A percentile compares a stretch with the other conserved stretches of the same genome.
phyloP scores from a whole-genome alignment of 1,139 yeast genomes.

The Kurtzmaniella quercitrusa region DNA sequence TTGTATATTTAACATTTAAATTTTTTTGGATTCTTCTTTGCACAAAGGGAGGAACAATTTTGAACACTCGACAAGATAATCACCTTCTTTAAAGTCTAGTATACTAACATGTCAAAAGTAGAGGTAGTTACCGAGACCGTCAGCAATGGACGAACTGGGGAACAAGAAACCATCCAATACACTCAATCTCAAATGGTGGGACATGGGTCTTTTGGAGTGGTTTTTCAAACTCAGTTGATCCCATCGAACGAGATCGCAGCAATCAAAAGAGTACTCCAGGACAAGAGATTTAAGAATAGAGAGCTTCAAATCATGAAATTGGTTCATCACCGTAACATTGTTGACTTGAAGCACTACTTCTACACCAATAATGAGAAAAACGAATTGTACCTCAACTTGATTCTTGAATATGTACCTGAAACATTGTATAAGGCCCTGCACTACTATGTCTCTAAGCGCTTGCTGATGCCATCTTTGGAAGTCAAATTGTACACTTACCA shows the following conservation, averaged over 20 bases:
- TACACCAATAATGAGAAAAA: slow-evolving; percentile 78
- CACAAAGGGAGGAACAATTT: background rate
- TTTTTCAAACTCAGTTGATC: slow-evolving; percentile 76
- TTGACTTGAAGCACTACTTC: slow-evolving; percentile 83
- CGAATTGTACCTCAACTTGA: slow-evolving; percentile 81
- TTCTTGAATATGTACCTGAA: slow-evolving; percentile 90
- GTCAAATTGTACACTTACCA: slow-evolving; percentile 90
- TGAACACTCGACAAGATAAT: background rate
- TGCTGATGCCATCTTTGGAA: slow-evolving; percentile 85
- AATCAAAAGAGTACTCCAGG: slow-evolving; percentile 91
- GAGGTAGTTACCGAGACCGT: slow-evolving; percentile 69
- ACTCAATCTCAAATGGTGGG: slow-evolving; percentile 87
- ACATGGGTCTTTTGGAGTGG: slow-evolving; percentile 96
- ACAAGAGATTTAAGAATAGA: slow-evolving; percentile 91
- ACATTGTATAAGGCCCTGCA: slow-evolving; percentile 89
- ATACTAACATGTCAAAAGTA: slow-evolving; percentile 47
- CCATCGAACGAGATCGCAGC: slow-evolving; percentile 83
- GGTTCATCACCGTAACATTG: slow-evolving; percentile 82
- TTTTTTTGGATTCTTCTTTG: background rate
- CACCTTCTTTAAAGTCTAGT: background rate
- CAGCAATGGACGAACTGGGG: slow-evolving; percentile 72
- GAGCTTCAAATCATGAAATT: slow-evolving; percentile 94
- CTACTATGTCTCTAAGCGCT: slow-evolving; percentile 70
- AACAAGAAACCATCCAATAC: slow-evolving; percentile 55
- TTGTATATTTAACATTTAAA: background rate